Evolutionary conservation across 352 stramenopile species (phyloP).

Genomic region (Aphanomyces euteiches): DNA sequence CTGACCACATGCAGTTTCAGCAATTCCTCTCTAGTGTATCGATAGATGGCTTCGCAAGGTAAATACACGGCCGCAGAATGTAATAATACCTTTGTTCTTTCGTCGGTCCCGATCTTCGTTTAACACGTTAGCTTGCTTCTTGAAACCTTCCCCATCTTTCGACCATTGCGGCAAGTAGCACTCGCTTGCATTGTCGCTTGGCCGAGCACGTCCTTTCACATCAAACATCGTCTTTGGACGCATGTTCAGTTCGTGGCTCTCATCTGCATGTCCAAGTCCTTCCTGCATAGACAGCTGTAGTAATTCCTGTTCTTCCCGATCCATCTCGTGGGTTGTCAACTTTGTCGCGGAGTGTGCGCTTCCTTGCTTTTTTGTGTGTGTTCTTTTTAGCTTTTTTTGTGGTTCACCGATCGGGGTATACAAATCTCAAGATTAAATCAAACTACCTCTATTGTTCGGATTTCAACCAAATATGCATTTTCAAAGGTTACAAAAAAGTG

Average conservation of each 20-base stretch:
- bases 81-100: slow-evolving; percentile 65
- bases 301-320: slow-evolving; percentile 10
- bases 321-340: slow-evolving; percentile 23
- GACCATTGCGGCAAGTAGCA: slow-evolving; percentile 81
- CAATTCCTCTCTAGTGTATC: slow-evolving; percentile 78
- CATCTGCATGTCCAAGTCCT: not conserved
- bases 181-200: slow-evolving; percentile 57
- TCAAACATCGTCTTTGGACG: slow-evolving; percentile 85
- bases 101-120: slow-evolving; percentile 38
- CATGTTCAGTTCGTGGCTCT: slow-evolving; percentile 35
- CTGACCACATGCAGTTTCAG: slow-evolving; percentile 66
- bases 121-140: slow-evolving; percentile 34
- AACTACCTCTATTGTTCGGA: slow-evolving; percentile 21
- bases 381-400: slow-evolving; percentile 30
- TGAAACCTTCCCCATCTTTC: slow-evolving; percentile 80
- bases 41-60: slow-evolving; percentile 42
- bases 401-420: slow-evolving; percentile 19
- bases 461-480: slow-evolving; percentile 15
- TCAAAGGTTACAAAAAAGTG: slow-evolving; percentile 5
- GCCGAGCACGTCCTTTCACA: slow-evolving; percentile 70
- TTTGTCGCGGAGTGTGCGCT: slow-evolving; percentile 1
- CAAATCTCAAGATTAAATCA: slow-evolving; percentile 17
- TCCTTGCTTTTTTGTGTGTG: slow-evolving; percentile 23
- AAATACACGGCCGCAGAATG: not conserved
- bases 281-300: slow-evolving; percentile 19